Conservation (phyloP, 352 stramenopile genomes). For the Phytophthora foliorum region DNA sequence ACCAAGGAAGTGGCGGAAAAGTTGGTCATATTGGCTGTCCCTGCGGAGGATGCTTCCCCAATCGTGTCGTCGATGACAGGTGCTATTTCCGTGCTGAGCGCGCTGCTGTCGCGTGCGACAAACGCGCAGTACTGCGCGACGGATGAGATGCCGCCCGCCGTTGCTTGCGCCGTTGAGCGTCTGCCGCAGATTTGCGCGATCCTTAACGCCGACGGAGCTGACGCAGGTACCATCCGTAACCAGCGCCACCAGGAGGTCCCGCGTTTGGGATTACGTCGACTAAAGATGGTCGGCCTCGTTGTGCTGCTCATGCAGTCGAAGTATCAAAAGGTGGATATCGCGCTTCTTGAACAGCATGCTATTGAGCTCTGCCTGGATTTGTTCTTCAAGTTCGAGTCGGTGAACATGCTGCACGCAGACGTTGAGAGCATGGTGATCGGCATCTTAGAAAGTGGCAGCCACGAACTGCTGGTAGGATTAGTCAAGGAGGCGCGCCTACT, state of each 20-base stretch:
- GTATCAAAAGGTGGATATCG: conserved; percentile 82
- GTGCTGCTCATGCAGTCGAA: conserved; percentile 88
- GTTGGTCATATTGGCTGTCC: conserved; percentile 70
- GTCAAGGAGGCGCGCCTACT: conserved; percentile 82
- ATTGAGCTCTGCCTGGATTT: conserved; percentile 84
- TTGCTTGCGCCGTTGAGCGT: conserved; percentile 62
- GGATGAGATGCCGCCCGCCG: conserved; percentile 68
- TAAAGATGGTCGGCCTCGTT: conserved; percentile 86
- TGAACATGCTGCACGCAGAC: conserved; percentile 90
- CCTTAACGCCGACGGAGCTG: conserved; percentile 65
- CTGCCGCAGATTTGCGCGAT: conserved; percentile 77
- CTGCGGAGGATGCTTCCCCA: conserved; percentile 33
- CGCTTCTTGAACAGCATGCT: conserved; percentile 69
- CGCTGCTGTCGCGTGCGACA: conserved; percentile 77
- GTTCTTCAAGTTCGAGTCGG: conserved; percentile 90
- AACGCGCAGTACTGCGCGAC: conserved; percentile 80
- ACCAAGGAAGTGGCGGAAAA: conserved; percentile 78
- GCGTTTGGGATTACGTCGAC: conserved; percentile 74
- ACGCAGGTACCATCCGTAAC: conserved; percentile 77
- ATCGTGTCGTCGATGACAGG: conserved; percentile 83
- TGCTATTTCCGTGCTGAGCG: conserved; percentile 80
- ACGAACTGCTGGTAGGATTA: conserved; percentile 77
- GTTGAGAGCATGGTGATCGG: conserved; percentile 89
- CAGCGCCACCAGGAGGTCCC: conserved; percentile 79
- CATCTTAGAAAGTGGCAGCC: conserved; percentile 83